phyloP scores from a whole-genome alignment of 352 stramenopile species.

The Phytophthora fragariaefolia region DNA sequence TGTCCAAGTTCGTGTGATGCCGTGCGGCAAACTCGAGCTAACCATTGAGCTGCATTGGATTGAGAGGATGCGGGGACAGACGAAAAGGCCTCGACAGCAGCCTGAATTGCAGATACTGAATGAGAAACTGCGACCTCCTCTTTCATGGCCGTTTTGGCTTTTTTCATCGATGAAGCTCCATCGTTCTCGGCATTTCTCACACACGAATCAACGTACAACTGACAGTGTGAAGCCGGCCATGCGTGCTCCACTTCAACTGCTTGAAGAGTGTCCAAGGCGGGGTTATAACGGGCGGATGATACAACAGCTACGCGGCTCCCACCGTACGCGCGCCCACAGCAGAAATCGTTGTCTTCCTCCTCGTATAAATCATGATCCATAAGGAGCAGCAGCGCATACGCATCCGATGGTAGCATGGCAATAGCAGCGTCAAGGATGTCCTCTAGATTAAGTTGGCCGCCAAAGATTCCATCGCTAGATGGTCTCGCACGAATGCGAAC shows the following conservation, averaged over 20 bases:
- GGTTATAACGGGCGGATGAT: conserved; percentile 31
- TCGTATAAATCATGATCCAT: conserved; percentile 36
- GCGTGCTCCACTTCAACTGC: conserved; percentile 29
- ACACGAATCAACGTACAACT: conserved; percentile 21
- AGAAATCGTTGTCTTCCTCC: conserved; percentile 32
- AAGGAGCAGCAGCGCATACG: conserved; percentile 28
- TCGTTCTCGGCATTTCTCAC: conserved; percentile 2
- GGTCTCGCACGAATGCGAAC: conserved; percentile 26
- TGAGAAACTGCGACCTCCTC: not conserved
- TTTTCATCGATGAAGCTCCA: conserved; percentile 13
- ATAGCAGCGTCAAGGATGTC: conserved; percentile 31
- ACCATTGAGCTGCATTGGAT: conserved; percentile 19
- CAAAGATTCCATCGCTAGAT: conserved; percentile 28
- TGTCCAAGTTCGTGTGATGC: conserved; percentile 33
- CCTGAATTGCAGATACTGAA: conserved; percentile 10
- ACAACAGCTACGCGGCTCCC: conserved; percentile 32
- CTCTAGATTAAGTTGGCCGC: conserved; percentile 26
- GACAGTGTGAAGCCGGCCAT: conserved; percentile 29
- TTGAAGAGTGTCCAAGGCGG: conserved; percentile 12
- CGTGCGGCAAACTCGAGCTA: conserved; percentile 28
- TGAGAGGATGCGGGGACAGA: conserved; percentile 11
- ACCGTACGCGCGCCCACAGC: conserved; percentile 30
- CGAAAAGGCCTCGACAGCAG: conserved; percentile 17
- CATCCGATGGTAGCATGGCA: conserved; percentile 17
- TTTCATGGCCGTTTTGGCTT: conserved; percentile 4